Conservation (phyloP, 148 eudicot species). For the Euryodendron excelsum region DNA sequence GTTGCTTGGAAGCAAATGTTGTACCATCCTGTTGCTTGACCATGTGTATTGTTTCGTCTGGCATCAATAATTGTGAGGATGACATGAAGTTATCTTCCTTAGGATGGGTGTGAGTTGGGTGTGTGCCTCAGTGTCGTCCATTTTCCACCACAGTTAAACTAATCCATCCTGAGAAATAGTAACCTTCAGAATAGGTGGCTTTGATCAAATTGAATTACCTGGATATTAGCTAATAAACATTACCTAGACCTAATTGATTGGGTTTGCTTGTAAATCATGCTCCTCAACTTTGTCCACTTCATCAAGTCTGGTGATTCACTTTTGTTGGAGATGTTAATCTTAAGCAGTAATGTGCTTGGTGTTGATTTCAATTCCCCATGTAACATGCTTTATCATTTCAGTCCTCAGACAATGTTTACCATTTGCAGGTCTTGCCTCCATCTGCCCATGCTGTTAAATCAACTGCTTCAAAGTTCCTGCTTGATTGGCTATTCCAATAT, state of each 20-base stretch:
- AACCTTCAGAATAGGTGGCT: neutral
- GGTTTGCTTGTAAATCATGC: neutral
- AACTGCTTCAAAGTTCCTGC: slow-evolving; percentile 70
- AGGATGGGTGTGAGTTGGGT: neutral
- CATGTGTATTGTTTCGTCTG: neutral
- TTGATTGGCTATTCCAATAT: slow-evolving; percentile 74
- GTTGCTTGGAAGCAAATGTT: slow-evolving; percentile 4
- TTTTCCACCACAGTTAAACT: neutral
- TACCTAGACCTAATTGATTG: neutral
- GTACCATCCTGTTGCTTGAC: neutral
- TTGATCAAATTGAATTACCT: neutral
- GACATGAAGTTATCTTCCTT: neutral
- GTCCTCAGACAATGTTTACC: neutral
- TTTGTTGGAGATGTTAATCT: neutral
- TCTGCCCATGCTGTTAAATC: slow-evolving; percentile 76
- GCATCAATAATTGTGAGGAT: neutral
- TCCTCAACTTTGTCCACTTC: neutral
- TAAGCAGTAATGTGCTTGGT: neutral
- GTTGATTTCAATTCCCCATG: neutral
- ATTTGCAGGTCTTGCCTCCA: slow-evolving; percentile 73
- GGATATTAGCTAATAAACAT: neutral
- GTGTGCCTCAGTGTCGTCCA: neutral
- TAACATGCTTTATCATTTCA: slow-evolving; percentile 8
- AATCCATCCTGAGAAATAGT: neutral
- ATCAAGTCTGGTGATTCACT: neutral